Percentiles rank a stretch among this genome's conserved stretches.
These are phyloP conservation scores for Achaetomiella virescens DNA, from an alignment of 495 filamentous ascomycete species.

Conservation along the genomic window DNA sequence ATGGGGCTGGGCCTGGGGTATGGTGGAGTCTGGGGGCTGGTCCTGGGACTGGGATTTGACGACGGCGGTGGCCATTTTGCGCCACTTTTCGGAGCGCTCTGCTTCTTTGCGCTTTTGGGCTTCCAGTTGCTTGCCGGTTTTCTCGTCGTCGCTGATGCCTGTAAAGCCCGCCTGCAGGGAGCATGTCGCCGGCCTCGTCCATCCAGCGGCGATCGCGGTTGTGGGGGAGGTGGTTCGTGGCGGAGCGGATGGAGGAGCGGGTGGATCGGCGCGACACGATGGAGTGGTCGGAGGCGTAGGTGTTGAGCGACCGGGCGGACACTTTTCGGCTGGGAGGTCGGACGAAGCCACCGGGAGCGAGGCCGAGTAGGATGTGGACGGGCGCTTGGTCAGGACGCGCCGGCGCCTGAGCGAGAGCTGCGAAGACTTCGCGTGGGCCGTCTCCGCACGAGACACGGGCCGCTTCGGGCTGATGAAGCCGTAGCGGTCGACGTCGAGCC, in stretches of 20 bases:
- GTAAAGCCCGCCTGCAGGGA: conserved; percentile 66
- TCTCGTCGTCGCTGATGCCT: conserved; percentile 54
- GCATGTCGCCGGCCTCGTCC: conserved; percentile 87
- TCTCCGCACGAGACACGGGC: conserved; percentile 30
- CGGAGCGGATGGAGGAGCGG: conserved; percentile 51
- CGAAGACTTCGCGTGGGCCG: conserved; percentile 29
- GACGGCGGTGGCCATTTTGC: conserved; percentile 82
- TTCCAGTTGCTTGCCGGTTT: conserved; percentile 51
- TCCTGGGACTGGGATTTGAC: conserved; percentile 21
- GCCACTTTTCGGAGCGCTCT: conserved; percentile 87
- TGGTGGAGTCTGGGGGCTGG: neutral
- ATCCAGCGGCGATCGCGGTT: conserved; percentile 67
- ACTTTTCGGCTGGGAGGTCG: conserved; percentile 43
- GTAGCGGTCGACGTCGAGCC: conserved; percentile 83
- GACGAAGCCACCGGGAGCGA: conserved; percentile 28
- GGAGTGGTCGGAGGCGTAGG: conserved; percentile 43
- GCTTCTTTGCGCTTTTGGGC: conserved; percentile 71
- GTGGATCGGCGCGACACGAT: conserved; percentile 53
- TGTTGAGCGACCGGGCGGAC: conserved; percentile 48
- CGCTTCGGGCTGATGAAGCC: conserved; percentile 72
- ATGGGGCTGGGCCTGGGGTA: neutral
- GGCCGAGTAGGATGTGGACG: conserved; percentile 32
- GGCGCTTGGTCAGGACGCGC: conserved; percentile 37
- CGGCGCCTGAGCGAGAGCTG: conserved; percentile 32
- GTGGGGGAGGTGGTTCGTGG: conserved; percentile 68